Evolutionary conservation across 2,329 filamentous ascomycete genomes (phyloP).

Genomic region (Trichoderma sp.): DNA sequence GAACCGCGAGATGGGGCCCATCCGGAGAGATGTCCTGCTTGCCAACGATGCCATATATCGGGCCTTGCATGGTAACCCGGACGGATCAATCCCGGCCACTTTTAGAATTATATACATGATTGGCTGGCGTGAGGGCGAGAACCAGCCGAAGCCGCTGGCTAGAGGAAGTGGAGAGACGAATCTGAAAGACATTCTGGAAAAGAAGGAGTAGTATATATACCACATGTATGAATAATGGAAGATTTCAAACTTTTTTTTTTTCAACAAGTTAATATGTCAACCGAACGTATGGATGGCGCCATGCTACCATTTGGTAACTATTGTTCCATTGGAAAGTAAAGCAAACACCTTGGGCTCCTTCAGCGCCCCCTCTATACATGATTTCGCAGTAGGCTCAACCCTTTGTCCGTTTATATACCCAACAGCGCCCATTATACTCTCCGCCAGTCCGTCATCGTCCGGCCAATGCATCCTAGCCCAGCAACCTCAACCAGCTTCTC

Average conservation of each 20-base stretch:
- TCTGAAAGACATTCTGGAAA: slow-evolving; percentile 74
- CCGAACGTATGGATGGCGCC: background rate
- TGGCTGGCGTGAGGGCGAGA: slow-evolving; percentile 84
- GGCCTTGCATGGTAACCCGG: slow-evolving; percentile 79
- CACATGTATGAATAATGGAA: background rate
- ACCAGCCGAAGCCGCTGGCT: slow-evolving; percentile 75
- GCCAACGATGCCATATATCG: slow-evolving; percentile 88
- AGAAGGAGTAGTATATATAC: slow-evolving; percentile 36
- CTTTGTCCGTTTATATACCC: background rate
- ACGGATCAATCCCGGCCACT: slow-evolving; percentile 78
- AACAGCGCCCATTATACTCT: slow-evolving; percentile 51
- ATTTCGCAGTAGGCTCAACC: background rate
- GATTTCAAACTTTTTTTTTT: background rate
- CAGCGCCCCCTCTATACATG: background rate
- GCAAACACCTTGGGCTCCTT: slow-evolving; percentile 8
- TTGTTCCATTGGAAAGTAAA: background rate
- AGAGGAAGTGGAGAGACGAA: slow-evolving; percentile 85
- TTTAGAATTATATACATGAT: slow-evolving; percentile 99
- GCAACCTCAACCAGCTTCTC: slow-evolving; percentile 97
- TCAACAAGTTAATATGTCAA: background rate
- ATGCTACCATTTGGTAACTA: background rate
- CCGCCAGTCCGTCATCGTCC: slow-evolving; percentile 94
- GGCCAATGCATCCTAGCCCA: slow-evolving; percentile 84
- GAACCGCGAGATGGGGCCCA: slow-evolving; percentile 74
- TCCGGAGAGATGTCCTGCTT: slow-evolving; percentile 79